Conservation (phyloP, 2,329 filamentous ascomycete genomes). For the Claviceps sp. region DNA sequence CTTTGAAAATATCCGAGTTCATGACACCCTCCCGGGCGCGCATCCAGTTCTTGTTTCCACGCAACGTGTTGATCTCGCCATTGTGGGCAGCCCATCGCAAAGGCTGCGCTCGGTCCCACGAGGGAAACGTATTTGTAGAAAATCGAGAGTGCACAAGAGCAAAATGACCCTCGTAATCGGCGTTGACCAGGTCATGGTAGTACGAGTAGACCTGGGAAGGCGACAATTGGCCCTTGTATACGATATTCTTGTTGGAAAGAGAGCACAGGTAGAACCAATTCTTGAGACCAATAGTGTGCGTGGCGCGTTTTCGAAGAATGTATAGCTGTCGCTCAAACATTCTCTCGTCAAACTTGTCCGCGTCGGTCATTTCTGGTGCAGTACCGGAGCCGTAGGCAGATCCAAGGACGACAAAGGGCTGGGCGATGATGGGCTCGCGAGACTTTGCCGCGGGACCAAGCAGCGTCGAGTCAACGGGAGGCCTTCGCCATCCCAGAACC, state of each 20-base stretch:
- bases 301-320: constrained; percentile 85
- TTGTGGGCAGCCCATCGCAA: constrained; percentile 96
- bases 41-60: constrained; percentile 99
- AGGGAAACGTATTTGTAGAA: constrained; percentile 96
- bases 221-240: constrained; percentile 94
- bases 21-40: constrained; percentile 89
- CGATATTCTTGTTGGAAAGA: constrained; percentile 93
- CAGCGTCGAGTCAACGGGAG: constrained; percentile 83
- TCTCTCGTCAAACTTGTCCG: constrained; percentile 68
- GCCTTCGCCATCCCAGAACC: constrained; percentile 91
- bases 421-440: constrained; percentile 86
- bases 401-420: constrained; percentile 84
- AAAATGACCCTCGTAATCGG: constrained; percentile 95
- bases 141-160: constrained; percentile 94
- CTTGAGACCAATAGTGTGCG: constrained; percentile 85
- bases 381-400: constrained; percentile 73
- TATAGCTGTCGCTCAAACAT: constrained; percentile 90
- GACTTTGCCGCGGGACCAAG: constrained; percentile 87
- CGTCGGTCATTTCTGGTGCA: constrained; percentile 65
- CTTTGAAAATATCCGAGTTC: constrained; percentile 82
- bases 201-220: constrained; percentile 96
- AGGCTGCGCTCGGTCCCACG: constrained; percentile 94
- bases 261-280: constrained; percentile 99
- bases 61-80: constrained; percentile 94
- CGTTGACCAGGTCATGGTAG: constrained; percentile 92